Conservation (phyloP, 345 rosid genomes). For the Bruguiera gymnorhiza region DNA sequence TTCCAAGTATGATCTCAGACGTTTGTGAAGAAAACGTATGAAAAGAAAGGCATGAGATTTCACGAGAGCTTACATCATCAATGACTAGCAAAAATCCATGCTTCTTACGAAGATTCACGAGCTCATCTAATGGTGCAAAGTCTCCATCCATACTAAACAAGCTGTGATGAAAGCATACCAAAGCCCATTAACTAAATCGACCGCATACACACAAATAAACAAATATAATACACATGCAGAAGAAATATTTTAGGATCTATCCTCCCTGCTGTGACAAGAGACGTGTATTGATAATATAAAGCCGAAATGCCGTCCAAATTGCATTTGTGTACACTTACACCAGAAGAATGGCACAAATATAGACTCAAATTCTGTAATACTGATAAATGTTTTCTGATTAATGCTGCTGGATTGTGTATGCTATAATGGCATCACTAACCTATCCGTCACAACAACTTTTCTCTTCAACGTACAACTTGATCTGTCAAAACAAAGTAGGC, state of each 20-base stretch:
- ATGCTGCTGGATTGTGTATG: constrained; percentile 6
- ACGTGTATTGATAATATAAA: background rate
- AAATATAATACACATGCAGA: background rate
- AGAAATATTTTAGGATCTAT: background rate
- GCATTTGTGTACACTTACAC: no score
- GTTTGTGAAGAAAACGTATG: background rate
- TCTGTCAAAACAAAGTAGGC: constrained; percentile 40
- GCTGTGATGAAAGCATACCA: constrained; percentile 33
- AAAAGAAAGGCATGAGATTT: background rate
- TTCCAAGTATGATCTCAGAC: background rate
- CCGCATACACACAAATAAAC: background rate
- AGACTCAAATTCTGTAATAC: no score
- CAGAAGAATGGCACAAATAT: background rate
- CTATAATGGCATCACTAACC: constrained; percentile 46
- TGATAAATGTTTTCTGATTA: no score
- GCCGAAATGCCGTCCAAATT: background rate
- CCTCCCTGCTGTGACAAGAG: background rate
- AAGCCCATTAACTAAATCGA: background rate
- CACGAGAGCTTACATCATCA: constrained; percentile 71
- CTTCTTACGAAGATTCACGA: constrained; percentile 61
- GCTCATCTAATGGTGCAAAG: constrained; percentile 89
- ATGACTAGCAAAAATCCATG: constrained; percentile 78
- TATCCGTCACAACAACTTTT: constrained; percentile 91
- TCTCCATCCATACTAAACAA: constrained; percentile 99
- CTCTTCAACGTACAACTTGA: constrained; percentile 65